phyloP scores from a whole-genome alignment of 2,329 filamentous ascomycete genomes.

The Colletotrichum tanaceti region DNA sequence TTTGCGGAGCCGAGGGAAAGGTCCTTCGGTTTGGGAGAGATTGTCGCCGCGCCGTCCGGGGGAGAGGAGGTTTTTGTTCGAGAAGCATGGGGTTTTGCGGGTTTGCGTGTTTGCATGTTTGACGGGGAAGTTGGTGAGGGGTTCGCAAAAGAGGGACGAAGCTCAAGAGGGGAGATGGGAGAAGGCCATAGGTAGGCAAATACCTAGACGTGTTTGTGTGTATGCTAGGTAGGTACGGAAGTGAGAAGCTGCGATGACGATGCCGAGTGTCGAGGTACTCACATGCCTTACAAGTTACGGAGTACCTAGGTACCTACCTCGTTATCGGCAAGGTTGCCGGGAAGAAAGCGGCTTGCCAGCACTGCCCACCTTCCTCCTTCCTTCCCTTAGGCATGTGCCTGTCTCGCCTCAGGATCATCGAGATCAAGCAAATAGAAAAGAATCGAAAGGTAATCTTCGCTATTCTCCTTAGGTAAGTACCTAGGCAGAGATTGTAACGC shows the following conservation, averaged over 20 bases:
- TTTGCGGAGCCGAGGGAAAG: constrained; percentile 33
- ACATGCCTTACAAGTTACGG: no score
- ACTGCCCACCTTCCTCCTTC: no score
- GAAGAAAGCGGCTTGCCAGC: no score
- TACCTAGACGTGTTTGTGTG: background rate
- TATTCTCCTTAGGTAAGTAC: no score
- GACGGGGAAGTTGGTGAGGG: background rate
- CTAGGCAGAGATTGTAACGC: background rate
- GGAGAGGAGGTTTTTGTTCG: constrained; percentile 20
- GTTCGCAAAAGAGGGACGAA: background rate
- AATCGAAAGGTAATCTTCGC: no score
- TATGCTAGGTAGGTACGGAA: no score
- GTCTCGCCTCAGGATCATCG: background rate
- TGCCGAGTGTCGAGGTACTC: background rate
- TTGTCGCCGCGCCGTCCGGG: constrained; percentile 29
- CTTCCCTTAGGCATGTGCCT: no score
- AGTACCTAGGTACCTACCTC: background rate
- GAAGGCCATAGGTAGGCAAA: background rate
- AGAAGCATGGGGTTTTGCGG: constrained; percentile 11
- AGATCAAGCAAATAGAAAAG: background rate
- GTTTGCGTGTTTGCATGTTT: constrained; percentile 22
- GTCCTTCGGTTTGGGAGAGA: constrained; percentile 33
- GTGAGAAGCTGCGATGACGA: background rate
- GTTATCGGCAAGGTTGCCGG: no score
- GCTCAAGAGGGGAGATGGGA: no score